phyloP scores from a whole-genome alignment of 2,329 filamentous ascomycete species.

The Exophiala xenobiotica region DNA sequence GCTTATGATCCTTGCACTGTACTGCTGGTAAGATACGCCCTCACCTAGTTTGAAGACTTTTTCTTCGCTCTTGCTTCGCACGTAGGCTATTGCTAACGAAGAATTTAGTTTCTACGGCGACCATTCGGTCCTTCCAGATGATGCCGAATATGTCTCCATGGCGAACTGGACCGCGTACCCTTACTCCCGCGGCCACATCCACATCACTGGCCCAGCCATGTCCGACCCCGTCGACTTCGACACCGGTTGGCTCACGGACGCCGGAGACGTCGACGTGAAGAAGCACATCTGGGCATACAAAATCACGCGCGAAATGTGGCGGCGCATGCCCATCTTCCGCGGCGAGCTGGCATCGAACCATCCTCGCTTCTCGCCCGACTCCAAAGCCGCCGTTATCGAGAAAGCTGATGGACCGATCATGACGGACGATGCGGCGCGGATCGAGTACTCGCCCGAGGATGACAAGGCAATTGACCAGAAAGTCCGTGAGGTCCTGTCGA shows the following conservation, averaged over 20 bases:
- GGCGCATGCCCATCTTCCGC: constrained; percentile 54
- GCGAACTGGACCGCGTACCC: constrained; percentile 60
- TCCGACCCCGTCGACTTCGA: constrained; percentile 56
- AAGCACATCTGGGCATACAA: constrained; percentile 65
- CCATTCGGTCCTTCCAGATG: constrained; percentile 35
- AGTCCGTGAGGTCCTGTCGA: constrained; percentile 19
- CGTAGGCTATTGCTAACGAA: no score
- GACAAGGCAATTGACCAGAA: constrained; percentile 46
- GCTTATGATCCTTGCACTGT: constrained; percentile 31
- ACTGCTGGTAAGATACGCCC: constrained; percentile 11
- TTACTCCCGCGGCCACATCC: constrained; percentile 60
- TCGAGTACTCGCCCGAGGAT: constrained; percentile 52
- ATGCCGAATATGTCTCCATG: constrained; percentile 53
- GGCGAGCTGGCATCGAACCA: constrained; percentile 42
- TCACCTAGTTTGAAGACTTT: background rate
- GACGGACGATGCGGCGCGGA: constrained; percentile 36
- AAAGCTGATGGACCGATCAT: constrained; percentile 26
- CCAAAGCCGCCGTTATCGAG: constrained; percentile 44
- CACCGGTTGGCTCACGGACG: constrained; percentile 56
- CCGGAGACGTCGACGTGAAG: constrained; percentile 57
- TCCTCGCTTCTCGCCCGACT: constrained; percentile 40
- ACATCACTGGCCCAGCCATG: constrained; percentile 49
- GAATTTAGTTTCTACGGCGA: constrained; percentile 34
- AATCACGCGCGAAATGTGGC: constrained; percentile 60
- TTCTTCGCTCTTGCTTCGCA: no score